Percentiles rank a stretch among this genome's conserved stretches.
Conservation (phyloP, 73 alveolate genomes). For the Paraurostyla sp. region DNA sequence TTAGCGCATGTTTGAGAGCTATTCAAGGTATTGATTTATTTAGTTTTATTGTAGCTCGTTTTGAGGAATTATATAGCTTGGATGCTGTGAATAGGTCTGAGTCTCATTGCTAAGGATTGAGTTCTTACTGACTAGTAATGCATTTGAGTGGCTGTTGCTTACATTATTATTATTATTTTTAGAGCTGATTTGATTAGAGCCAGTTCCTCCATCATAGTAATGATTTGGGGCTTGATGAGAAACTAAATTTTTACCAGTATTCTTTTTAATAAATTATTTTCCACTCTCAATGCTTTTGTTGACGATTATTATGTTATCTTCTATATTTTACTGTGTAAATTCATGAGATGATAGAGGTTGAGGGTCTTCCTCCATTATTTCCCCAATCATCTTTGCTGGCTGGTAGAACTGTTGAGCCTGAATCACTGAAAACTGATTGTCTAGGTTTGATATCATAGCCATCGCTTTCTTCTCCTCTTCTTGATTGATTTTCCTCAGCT, state of each 20-base stretch:
- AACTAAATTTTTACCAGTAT: neutral
- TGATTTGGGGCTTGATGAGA: constrained; percentile 29
- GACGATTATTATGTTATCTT: neutral
- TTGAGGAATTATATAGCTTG: neutral
- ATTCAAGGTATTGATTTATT: constrained; percentile 18
- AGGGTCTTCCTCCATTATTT: constrained; percentile 56
- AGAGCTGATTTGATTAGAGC: constrained; percentile 20
- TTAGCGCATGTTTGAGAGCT: neutral
- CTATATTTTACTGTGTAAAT: neutral
- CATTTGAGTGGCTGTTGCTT: too few species aligned
- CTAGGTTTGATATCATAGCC: constrained; percentile 35
- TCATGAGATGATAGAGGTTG: constrained; percentile 44
- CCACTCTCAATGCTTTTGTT: too few species aligned
- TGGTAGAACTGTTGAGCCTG: constrained; percentile 24
- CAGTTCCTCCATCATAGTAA: constrained; percentile 60
- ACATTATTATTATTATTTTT: too few species aligned
- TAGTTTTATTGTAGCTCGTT: neutral
- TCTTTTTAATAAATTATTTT: neutral
- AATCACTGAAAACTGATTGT: neutral
- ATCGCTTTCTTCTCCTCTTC: constrained; percentile 64
- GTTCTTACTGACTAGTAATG: constrained; percentile 16
- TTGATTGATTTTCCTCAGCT: constrained; percentile 30
- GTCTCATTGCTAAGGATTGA: constrained; percentile 24
- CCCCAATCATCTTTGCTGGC: constrained; percentile 38
- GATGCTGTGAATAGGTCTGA: constrained; percentile 4